phyloP scores from a whole-genome alignment of 2,329 filamentous ascomycete species.

The Colletotrichum spinosum region DNA sequence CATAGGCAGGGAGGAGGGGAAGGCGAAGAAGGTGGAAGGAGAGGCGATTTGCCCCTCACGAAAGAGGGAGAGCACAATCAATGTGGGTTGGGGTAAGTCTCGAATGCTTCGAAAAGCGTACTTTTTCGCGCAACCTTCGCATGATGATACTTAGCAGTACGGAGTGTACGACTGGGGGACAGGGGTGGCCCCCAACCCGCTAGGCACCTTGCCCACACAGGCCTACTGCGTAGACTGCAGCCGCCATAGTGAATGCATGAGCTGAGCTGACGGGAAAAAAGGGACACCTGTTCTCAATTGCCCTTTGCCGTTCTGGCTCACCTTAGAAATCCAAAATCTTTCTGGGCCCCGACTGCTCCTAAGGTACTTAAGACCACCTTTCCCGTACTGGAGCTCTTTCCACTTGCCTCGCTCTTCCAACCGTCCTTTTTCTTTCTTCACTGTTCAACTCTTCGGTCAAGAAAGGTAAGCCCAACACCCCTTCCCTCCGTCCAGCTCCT shows the following conservation, averaged over 20 bases:
- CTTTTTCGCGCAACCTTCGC: not conserved
- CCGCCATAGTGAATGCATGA: conserved; percentile 36
- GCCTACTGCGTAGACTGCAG: conserved; percentile 9
- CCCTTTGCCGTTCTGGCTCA: conserved; percentile 6
- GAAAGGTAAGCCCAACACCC: conserved; percentile 29
- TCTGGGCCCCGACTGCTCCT: conserved; percentile 25
- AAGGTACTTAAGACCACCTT: conserved; percentile 31
- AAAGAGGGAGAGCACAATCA: conserved; percentile 18
- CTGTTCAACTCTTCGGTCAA: conserved; percentile 32
- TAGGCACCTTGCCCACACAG: conserved; percentile 14
- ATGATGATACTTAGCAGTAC: not conserved
- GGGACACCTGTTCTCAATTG: conserved; percentile 40
- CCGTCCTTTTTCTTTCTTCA: conserved; percentile 31
- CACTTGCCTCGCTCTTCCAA: conserved; percentile 23
- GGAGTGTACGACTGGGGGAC: conserved; percentile 2
- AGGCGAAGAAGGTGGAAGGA: conserved; percentile 3
- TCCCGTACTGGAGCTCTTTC: not conserved
- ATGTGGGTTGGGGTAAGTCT: conserved; percentile 35
- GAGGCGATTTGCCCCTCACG: conserved; percentile 35
- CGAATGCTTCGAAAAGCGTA: not conserved
- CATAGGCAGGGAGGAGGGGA: no score
- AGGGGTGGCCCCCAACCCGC: conserved; percentile 16
- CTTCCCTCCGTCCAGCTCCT: not conserved
- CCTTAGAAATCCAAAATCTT: conserved; percentile 32
- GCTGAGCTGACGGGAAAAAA: conserved; percentile 35